These are phyloP conservation scores for Malus hybrid DNA, from an alignment of 331 rosid species.

Conservation along the genomic window DNA sequence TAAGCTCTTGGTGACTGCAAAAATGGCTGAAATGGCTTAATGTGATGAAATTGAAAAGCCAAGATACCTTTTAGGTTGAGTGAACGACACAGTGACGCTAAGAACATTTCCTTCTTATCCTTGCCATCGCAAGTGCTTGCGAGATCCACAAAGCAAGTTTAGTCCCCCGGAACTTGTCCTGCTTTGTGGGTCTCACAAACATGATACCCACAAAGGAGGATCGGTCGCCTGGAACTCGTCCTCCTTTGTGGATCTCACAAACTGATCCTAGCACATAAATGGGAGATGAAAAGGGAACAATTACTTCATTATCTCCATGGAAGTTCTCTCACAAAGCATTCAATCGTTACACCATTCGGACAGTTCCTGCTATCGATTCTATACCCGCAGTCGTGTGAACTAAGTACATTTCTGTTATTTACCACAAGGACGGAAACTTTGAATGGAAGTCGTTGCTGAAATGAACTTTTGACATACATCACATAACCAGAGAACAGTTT, in stretches of 20 bases:
- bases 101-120: neutral
- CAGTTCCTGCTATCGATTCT: neutral
- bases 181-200: too few relatives aligned
- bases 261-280: neutral
- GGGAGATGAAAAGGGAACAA: neutral
- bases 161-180: too few relatives aligned
- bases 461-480: slow-evolving; percentile 29
- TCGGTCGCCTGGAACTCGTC: neutral
- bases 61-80: neutral
- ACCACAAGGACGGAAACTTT: neutral
- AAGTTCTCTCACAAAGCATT: neutral
- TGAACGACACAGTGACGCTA: neutral
- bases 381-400: neutral
- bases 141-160: neutral
- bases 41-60: neutral
- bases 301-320: neutral
- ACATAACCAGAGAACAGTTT: slow-evolving; percentile 44
- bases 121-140: neutral
- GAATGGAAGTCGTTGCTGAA: neutral
- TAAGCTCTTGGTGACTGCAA: neutral
- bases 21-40: neutral
- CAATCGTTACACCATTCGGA: neutral
- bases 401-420: neutral
- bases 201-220: neutral
- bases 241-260: neutral